phyloP scores from a whole-genome alignment of 371 early-diverging fungal genomes.

The Rhizomucor miehei region DNA sequence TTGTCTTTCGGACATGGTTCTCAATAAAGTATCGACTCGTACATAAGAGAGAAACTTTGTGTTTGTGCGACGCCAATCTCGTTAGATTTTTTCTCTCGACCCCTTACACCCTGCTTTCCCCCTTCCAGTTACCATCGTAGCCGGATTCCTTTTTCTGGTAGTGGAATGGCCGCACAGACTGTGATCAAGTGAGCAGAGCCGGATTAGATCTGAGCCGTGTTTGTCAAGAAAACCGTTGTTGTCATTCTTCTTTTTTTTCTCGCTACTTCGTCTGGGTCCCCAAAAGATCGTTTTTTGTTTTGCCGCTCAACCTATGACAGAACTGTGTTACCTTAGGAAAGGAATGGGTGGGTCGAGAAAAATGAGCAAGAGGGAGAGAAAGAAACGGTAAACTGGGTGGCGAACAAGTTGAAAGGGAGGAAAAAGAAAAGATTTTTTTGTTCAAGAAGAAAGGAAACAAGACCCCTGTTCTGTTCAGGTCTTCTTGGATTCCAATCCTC shows the following conservation, averaged over 20 bases:
- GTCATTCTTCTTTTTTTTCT: too few relatives aligned
- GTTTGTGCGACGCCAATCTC: too few relatives aligned
- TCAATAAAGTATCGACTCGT: neutral
- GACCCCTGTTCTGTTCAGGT: neutral
- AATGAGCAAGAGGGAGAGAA: neutral
- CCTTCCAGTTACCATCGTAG: too few relatives aligned
- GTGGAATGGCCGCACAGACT: slow-evolving; percentile 1
- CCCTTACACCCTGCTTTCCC: too few relatives aligned
- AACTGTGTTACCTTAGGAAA: neutral
- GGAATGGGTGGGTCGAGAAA: neutral
- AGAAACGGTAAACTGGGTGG: neutral
- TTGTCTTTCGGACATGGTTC: neutral
- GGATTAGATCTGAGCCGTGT: neutral
- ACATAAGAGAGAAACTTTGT: too few relatives aligned
- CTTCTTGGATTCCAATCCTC: too few relatives aligned
- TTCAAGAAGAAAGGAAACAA: neutral
- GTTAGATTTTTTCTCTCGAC: too few relatives aligned
- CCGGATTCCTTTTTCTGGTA: too few relatives aligned
- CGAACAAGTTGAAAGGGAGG: too few relatives aligned
- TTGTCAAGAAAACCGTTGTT: neutral
- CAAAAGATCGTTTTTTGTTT: too few relatives aligned
- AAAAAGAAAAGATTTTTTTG: neutral
- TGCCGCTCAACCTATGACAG: too few relatives aligned
- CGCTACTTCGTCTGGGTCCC: too few relatives aligned
- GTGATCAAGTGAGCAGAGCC: slow-evolving; percentile 3